phyloP scores from a whole-genome alignment of 306 rosid species.

The Vigna nakashimae region DNA sequence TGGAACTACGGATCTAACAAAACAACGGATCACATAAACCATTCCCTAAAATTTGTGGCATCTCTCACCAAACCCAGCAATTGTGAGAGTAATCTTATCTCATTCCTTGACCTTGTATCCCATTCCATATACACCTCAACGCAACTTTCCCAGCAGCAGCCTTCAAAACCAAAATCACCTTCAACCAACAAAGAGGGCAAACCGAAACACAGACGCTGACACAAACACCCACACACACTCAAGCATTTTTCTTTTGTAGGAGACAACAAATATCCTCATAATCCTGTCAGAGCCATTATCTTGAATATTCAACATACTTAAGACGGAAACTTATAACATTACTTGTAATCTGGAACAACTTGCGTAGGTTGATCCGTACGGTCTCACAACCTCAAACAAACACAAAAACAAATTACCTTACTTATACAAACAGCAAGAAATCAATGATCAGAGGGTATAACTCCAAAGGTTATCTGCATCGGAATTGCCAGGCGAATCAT shows the following conservation, averaged over 20 bases:
- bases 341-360: background rate
- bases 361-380: background rate
- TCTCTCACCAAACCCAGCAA: background rate
- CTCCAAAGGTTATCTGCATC: slow-evolving; percentile 62
- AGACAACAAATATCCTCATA: background rate
- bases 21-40: background rate
- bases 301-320: background rate
- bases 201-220: background rate
- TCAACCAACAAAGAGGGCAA: slow-evolving; percentile 12
- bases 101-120: background rate
- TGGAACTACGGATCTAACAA: slow-evolving; percentile 14
- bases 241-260: background rate
- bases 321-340: background rate
- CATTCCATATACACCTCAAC: background rate
- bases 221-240: background rate
- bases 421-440: background rate
- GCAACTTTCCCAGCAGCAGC: slow-evolving; percentile 8
- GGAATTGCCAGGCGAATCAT: slow-evolving; percentile 53
- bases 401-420: background rate
- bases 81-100: slow-evolving; percentile 17
- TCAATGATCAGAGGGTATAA: slow-evolving; percentile 19
- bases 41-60: slow-evolving; percentile 4
- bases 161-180: background rate
- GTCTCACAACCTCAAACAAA: background rate
- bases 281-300: background rate